Conservation (phyloP, 148 eudicot genomes). For the Dianthus caryophyllus region DNA sequence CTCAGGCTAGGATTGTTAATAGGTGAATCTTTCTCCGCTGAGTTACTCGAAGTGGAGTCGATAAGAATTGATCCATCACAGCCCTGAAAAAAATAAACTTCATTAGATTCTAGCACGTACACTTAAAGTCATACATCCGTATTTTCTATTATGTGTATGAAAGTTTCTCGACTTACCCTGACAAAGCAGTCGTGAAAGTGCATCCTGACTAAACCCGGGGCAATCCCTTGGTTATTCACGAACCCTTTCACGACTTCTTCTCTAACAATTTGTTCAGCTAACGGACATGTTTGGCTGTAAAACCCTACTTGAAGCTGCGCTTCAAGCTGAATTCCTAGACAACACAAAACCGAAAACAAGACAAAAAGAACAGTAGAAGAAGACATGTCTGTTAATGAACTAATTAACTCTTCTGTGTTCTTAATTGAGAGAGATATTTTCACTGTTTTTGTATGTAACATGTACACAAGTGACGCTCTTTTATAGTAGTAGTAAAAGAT, state of each 20-base stretch:
- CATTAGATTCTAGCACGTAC: background rate
- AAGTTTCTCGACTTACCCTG: constrained; percentile 32
- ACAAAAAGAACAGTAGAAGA: constrained; percentile 4
- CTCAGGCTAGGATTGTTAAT: constrained; percentile 60
- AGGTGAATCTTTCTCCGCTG: constrained; percentile 70
- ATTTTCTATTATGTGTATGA: background rate
- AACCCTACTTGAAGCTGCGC: constrained; percentile 54
- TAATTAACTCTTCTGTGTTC: background rate
- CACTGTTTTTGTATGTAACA: constrained; percentile 1
- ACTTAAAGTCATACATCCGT: background rate
- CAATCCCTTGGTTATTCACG: constrained; percentile 33
- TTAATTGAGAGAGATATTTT: background rate
- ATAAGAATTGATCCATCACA: constrained; percentile 87
- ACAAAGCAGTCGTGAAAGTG: constrained; percentile 72
- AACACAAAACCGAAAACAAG: constrained; percentile 25
- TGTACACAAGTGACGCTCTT: background rate
- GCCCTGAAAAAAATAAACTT: constrained; percentile 37
- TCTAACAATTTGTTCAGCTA: constrained; percentile 43
- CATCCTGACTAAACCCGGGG: constrained; percentile 53
- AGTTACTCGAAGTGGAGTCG: constrained; percentile 58
- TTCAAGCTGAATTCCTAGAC: constrained; percentile 20
- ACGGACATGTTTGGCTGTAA: constrained; percentile 33
- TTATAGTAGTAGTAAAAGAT: background rate
- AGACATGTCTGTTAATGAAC: background rate
- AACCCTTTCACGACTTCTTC: constrained; percentile 37